Evolutionary conservation across 139 green algal species (phyloP), one percentile per base, ranked within the genome.

Genomic region (Mesotaenium endlicherianum): DNA sequence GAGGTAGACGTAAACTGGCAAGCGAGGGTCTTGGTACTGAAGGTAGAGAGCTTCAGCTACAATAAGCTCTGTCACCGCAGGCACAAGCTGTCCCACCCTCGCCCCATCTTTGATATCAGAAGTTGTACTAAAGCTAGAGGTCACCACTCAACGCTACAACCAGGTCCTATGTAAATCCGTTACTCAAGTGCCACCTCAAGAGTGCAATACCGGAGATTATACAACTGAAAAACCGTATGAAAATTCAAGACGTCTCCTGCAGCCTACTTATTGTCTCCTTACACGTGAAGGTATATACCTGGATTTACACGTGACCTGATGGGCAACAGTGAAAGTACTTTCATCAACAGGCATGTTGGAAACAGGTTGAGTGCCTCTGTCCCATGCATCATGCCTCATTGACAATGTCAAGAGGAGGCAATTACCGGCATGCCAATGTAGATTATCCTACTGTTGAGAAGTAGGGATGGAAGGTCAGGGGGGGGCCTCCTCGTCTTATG

Each of bases 391-490:
- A n/a, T n/a, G n/a, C n/a, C n/a, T n/a, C n/a, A n/a, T n/a, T n/a
- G n/a, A n/a, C n/a, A n/a, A n/a, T n/a, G n/a, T n/a, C n/a, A n/a
- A n/a, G n/a, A n/a, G n/a, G n/a, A n/a, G n/a, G n/a, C n/a, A n/a
- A n/a, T n/a, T n/a, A 94, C 88, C 74, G 94, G 90, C 94, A 97
- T 96, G 50, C 94, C 94, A 39, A 97, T 91, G 88, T 94, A 97
- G 58, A 93, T 88, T 75, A 97, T 97, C 31, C 94, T 81, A 31
- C 86, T 90, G 78, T 97, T 94, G 50, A 97, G 88, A 45, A 97
- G 82, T 38, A 97, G 87, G 1, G 92, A 96, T 8, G 94, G 94
- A 79, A 97, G 88, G 75, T 97, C 94, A 2, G 94, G 94, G 0
- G 94, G 94, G 2, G 89, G 89, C 0, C 88, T 85, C 45, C 89